phyloP scores from a whole-genome alignment of 2,329 filamentous ascomycete genomes.

The Stachybotrys elegans region DNA sequence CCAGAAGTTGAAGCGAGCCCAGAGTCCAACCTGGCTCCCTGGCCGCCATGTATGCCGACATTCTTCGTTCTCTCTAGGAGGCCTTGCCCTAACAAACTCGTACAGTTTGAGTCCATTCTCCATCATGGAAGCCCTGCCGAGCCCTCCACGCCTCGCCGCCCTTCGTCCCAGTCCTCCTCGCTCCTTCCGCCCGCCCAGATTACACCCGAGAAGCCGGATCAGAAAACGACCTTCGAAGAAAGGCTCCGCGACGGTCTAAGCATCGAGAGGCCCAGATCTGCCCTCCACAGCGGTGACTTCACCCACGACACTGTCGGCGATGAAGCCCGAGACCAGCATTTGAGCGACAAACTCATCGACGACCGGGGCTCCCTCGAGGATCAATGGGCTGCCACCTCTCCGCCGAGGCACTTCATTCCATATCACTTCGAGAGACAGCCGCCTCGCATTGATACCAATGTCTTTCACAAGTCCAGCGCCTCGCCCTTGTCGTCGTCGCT shows the following conservation, averaged over 20 bases:
- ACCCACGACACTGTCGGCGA: conserved; percentile 33
- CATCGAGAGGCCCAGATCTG: conserved; percentile 79
- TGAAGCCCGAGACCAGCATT: conserved; percentile 7
- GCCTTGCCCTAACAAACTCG: too few species aligned
- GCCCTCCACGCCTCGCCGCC: conserved; percentile 18
- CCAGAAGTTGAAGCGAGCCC: conserved; percentile 72
- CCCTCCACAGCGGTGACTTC: conserved; percentile 64
- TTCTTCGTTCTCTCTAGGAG: not conserved
- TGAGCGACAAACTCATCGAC: conserved; percentile 5
- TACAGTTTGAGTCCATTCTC: conserved; percentile 33
- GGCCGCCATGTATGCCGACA: conserved; percentile 51
- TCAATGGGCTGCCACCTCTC: conserved; percentile 51
- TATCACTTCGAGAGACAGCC: conserved; percentile 37
- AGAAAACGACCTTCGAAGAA: conserved; percentile 25
- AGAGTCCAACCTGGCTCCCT: conserved; percentile 70
- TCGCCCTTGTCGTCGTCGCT: conserved; percentile 69
- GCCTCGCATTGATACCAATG: conserved; percentile 23
- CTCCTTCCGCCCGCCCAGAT: conserved; percentile 43
- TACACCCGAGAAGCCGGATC: conserved; percentile 37
- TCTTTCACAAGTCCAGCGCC: conserved; percentile 38
- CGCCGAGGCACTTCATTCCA: conserved; percentile 45
- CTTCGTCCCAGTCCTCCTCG: conserved; percentile 29
- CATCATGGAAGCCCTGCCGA: conserved; percentile 14
- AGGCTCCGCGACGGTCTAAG: conserved; percentile 50
- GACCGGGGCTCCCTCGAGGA: conserved; percentile 16